Evolutionary conservation across 129 eudicot species (phyloP), one percentile per base, ranked within the genome.

Genomic region (Apium graveolens): DNA sequence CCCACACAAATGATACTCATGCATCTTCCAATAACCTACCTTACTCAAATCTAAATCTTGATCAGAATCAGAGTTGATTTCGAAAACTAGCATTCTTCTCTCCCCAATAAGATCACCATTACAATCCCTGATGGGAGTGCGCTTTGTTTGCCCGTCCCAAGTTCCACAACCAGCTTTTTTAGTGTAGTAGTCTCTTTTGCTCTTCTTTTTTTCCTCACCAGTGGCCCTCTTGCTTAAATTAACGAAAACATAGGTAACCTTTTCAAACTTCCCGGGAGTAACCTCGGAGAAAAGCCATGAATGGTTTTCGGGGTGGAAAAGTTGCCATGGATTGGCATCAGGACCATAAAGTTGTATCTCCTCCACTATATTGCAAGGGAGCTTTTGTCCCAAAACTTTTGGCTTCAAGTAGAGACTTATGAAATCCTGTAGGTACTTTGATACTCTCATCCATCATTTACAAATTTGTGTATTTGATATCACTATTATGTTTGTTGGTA

Each of bases 91-190:
- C 70, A 63, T 1, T 29, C 18, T 7, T 29, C 29, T 63, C 34
- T 29, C 35, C 35, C 70, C 70, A 27, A 63, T 27, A 63, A 63
- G 13, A 3, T 63, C 70, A 63, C 35, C 35, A 27, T 26, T 63
- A 9, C 13, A 2, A 63, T 63, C 34, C 70, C 14, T 63, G 34
- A 63, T 63, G 14, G n/a, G 9, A 11, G 24, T 63, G 6, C 34
- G 35, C 12, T 32, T 12, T 11, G 35, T 63, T 63, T 63, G 12
- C 5, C 70, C 70, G 17, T 14, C 70, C 70, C 70, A 63, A 3
- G 70, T 63, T n/a, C 70, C 70, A 63, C 70, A 63, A 11, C 70
- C 18, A n/a, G 70, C 70, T 63, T 63, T 63, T 29, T 29, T 26
- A n/a, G n/a, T n/a, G n/a, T n/a, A n/a, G n/a, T n/a, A n/a, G n/a